phyloP scores from a whole-genome alignment of 2,329 filamentous ascomycete species.

The Penicillium sp. region DNA sequence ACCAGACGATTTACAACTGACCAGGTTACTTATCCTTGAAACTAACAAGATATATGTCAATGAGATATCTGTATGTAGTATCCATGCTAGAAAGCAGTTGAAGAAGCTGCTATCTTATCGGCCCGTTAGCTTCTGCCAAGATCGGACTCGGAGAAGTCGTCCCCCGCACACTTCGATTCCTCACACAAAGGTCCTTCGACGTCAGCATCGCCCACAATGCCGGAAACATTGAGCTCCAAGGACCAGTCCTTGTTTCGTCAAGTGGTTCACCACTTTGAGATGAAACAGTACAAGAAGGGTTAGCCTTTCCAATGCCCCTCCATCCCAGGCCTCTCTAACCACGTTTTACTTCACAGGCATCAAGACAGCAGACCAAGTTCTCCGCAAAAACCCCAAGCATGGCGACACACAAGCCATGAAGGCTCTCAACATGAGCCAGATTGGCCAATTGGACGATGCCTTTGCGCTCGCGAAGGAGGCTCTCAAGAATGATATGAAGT shows the following conservation, averaged over 20 bases:
- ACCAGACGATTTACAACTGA: no score
- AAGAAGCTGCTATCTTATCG: constrained; percentile 23
- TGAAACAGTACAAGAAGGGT: constrained; percentile 96
- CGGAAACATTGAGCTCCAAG: constrained; percentile 64
- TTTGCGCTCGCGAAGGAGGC: constrained; percentile 91
- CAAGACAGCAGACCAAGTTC: constrained; percentile 93
- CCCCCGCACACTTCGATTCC: constrained; percentile 40
- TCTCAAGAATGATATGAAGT: constrained; percentile 95
- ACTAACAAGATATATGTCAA: no score
- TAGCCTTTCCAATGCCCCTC: constrained; percentile 13
- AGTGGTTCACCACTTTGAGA: constrained; percentile 93
- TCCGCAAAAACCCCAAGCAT: constrained; percentile 92
- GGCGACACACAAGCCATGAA: constrained; percentile 99
- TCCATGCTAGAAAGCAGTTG: not conserved
- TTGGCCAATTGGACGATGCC: constrained; percentile 89
- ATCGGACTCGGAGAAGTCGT: constrained; percentile 29
- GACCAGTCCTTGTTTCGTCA: constrained; percentile 92
- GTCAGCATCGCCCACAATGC: constrained; percentile 41
- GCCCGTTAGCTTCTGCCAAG: constrained; percentile 23
- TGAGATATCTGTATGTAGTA: no score
- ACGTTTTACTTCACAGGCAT: constrained; percentile 58
- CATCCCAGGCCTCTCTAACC: constrained; percentile 16
- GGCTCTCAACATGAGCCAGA: constrained; percentile 89
- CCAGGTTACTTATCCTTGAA: no score
- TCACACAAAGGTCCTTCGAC: constrained; percentile 30